Base-by-base conservation (phyloP, 768 basidiomycete species). In the Leccinum uliginosum region DNA sequence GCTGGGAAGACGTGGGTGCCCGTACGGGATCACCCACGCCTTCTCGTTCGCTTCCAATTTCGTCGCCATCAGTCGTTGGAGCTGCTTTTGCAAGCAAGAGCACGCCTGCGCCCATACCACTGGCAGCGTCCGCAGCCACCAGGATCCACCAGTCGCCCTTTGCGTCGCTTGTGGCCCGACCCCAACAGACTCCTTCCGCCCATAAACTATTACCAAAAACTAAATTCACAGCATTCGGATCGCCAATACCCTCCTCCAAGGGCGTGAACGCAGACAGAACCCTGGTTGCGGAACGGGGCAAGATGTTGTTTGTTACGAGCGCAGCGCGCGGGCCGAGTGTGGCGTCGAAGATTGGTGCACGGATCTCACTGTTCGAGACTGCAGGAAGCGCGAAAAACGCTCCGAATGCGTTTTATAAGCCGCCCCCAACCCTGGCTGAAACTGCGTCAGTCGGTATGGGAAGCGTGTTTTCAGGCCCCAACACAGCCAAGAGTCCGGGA, bases 361-460 rank as follows among this genome's bases (percentile, higher is more conserved):
- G 50, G 65, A 34, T 68, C 53, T 67, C 67, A 14, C 56, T 76
- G 3, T 82, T 85, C 54, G 75, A 77, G 7, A 76, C 78, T 2
- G 52, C 64, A 2, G 75, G 76, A 17, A 78, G 76, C 24, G 84
- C 86, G 1, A 79, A 78, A 50, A 75, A 74, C 30, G 76, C 78
- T 9, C 77, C 75, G 23, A 89, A 89, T 59, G 87, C 87, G 4
- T 89, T 89, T 66, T 89, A 83, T 64, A 75, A 79, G 35, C 85
- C 84, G 0, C 78, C 82, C 4, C 60, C 70, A 11, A 53, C 67
- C 1, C 30, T 29, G 8, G 46, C 27, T 5, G 34, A 26, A 15
- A 57, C 21, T 19, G 17, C 23, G 6, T 44, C 54, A 3, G 34
- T 59, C 6, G 59, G 58, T 17, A 43, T 38, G 35, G 56, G 45